These are phyloP conservation scores for Pestalotiopsis sp. DNA, from an alignment of 2,329 filamentous ascomycete genomes.

Conservation along the genomic window DNA sequence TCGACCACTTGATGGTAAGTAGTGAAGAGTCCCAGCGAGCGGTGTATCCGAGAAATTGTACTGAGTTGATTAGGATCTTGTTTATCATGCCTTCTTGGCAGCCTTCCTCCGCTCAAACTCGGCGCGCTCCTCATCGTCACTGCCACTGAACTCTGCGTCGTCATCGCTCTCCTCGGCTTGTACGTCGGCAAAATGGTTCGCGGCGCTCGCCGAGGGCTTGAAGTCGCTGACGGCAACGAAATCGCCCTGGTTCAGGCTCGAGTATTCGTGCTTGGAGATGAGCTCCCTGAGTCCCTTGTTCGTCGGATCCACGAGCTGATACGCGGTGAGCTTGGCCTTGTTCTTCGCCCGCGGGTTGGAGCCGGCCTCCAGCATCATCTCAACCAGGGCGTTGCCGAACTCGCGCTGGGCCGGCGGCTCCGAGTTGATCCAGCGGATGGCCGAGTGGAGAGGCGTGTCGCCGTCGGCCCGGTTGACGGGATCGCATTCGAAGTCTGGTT, in stretches of 20 bases:
- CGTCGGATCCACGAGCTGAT: slow-evolving; percentile 73
- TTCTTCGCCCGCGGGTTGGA: slow-evolving; percentile 62
- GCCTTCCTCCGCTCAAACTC: slow-evolving; percentile 57
- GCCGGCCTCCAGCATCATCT: slow-evolving; percentile 84
- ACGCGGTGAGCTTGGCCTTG: slow-evolving; percentile 71
- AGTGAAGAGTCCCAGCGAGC: neutral
- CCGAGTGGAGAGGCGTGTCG: slow-evolving; percentile 80
- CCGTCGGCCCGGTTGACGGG: slow-evolving; percentile 70
- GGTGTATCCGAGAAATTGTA: neutral
- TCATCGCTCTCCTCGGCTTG: slow-evolving; percentile 48
- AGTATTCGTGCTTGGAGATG: slow-evolving; percentile 73
- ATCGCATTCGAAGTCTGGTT: slow-evolving; percentile 85
- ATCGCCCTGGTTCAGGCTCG: slow-evolving; percentile 59
- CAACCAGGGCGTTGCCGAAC: slow-evolving; percentile 68
- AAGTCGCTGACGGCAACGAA: slow-evolving; percentile 46
- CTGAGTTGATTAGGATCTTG: neutral
- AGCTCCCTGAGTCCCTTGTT: slow-evolving; percentile 65
- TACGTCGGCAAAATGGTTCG: slow-evolving; percentile 15
- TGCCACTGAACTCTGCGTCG: slow-evolving; percentile 65
- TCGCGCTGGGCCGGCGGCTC: slow-evolving; percentile 65
- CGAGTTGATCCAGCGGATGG: slow-evolving; percentile 75
- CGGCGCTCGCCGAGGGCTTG: slow-evolving; percentile 20
- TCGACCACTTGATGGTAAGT: neutral
- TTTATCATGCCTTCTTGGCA: slow-evolving; percentile 35
- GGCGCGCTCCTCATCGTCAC: slow-evolving; percentile 65